phyloP scores from a whole-genome alignment of 768 basidiomycete species.

The Mrakia gelida region DNA sequence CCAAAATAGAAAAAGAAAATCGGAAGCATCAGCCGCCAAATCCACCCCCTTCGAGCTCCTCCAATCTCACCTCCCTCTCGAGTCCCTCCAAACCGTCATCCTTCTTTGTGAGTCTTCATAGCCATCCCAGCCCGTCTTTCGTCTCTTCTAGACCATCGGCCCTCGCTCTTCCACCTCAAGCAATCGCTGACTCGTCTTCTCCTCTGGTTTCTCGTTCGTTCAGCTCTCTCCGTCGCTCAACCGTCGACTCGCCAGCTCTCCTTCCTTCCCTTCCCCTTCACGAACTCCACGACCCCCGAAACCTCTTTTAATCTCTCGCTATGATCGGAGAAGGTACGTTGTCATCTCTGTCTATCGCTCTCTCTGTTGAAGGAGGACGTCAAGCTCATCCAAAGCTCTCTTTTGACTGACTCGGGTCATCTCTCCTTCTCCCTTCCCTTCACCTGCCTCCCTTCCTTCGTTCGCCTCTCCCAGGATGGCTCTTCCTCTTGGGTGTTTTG shows the following conservation, averaged over 20 bases:
- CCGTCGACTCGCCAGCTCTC: background rate
- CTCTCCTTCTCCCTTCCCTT: background rate
- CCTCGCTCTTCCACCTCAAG: background rate
- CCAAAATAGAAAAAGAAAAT: too few species aligned
- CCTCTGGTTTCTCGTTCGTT: background rate
- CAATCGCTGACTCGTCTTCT: background rate
- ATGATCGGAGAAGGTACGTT: slow-evolving; percentile 28
- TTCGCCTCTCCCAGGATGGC: slow-evolving; percentile 82
- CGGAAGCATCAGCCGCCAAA: too few species aligned
- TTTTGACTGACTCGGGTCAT: background rate
- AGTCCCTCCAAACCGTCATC: background rate
- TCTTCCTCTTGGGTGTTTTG: slow-evolving; percentile 93
- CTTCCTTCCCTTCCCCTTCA: background rate
- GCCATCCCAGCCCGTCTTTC: background rate
- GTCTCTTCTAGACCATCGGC: background rate
- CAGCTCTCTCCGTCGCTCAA: background rate
- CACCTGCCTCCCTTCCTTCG: background rate
- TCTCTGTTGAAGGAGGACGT: background rate
- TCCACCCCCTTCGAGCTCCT: background rate
- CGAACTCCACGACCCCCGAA: background rate
- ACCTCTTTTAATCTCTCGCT: background rate
- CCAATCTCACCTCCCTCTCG: background rate
- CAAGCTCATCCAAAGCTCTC: background rate
- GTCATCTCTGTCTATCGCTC: too few species aligned
- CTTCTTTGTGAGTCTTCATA: background rate